Evolutionary conservation across 1,139 yeast genomes (phyloP), one percentile per base, ranked within the genome.

Genomic region (Cylindricascospora bacillispora): DNA sequence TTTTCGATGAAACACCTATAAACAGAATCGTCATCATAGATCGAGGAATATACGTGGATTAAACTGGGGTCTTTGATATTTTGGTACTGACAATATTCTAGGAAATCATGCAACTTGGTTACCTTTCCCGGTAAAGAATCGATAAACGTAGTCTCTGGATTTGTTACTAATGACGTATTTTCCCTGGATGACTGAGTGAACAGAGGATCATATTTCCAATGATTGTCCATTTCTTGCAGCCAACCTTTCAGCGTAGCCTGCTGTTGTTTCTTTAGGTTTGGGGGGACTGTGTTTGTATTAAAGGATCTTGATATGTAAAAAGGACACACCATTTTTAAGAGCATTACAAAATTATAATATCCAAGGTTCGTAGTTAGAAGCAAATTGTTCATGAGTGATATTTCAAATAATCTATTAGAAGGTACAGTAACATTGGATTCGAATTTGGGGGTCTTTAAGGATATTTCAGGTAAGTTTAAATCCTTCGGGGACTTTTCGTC

Each of bases 291-390:
- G 22, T 47, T 43, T 20, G 43, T 44, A 32, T 52, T 52, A 30
- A 48, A 53, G 1, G 57, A 51, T 27, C 59, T 40, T 2, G 59
- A 54, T 10, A 52, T 52, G 32, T 44, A 53, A 37, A 44, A 51
- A 4, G 55, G 56, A 24, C 49, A 40, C 6, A 47, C 32, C 23
- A 48, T 30, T 30, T 47, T 47, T 15, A 52, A 24, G 15, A 54
- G 37, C 3, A 54, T 45, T 10, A 47, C 41, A 19, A 51, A 49
- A 11, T 49, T 40, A 2, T 36, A 20, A 15, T 45, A 37, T 1
- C 59, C 59, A 10, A 53, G 23, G 29, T 52, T 51, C 15, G 44
- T 33, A 6, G 49, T 40, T 26, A 45, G 26, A 17, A 54, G 24
- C 12, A 52, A 34, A 32, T 43, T 36, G 22, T 38, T 43, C 13